These are phyloP conservation scores for Coemansia sp. DNA, from an alignment of 192 early-diverging fungal species.

Conservation along the genomic window DNA sequence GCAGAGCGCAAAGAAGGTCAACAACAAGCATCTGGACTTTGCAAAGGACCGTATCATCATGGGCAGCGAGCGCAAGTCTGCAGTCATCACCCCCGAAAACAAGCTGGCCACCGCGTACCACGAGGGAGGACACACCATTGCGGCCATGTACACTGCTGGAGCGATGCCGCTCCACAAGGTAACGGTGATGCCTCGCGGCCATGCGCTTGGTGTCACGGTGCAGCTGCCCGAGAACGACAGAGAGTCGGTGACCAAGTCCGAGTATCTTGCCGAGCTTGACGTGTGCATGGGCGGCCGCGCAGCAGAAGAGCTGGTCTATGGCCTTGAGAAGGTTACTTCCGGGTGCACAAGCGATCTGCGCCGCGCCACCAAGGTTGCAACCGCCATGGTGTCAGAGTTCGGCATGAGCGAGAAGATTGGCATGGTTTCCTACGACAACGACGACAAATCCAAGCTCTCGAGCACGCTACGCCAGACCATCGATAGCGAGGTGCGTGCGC, in stretches of 20 bases:
- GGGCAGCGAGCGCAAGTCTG: conserved; percentile 93
- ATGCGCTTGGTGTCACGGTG: conserved; percentile 76
- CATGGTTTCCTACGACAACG: conserved; percentile 71
- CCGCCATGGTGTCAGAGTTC: conserved; percentile 85
- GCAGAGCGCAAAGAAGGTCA: conserved; percentile 70
- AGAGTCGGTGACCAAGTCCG: conserved; percentile 74
- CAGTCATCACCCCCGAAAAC: conserved; percentile 85
- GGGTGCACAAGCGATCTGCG: conserved; percentile 92
- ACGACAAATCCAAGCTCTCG: conserved; percentile 74
- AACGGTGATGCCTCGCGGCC: conserved; percentile 96
- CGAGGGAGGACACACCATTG: conserved; percentile 96
- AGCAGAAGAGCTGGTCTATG: conserved; percentile 97
- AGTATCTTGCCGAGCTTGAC: conserved; percentile 87
- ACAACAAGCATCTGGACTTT: conserved; percentile 86
- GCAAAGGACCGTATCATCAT: conserved; percentile 99
- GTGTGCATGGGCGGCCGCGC: conserved; percentile 99
- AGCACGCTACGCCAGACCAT: conserved; percentile 77
- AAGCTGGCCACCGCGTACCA: conserved; percentile 96
- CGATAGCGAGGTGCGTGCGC: conserved; percentile 78
- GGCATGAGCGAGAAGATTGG: conserved; percentile 98
- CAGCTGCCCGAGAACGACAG: conserved; percentile 94
- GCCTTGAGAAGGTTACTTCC: conserved; percentile 88
- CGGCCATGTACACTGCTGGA: conserved; percentile 92
- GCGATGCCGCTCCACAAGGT: conserved; percentile 98
- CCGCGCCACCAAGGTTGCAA: conserved; percentile 86